Percentiles rank a stretch among this genome's conserved stretches.
Conservation (phyloP, 2,329 filamentous ascomycete genomes). For the Aciculosporium take region DNA sequence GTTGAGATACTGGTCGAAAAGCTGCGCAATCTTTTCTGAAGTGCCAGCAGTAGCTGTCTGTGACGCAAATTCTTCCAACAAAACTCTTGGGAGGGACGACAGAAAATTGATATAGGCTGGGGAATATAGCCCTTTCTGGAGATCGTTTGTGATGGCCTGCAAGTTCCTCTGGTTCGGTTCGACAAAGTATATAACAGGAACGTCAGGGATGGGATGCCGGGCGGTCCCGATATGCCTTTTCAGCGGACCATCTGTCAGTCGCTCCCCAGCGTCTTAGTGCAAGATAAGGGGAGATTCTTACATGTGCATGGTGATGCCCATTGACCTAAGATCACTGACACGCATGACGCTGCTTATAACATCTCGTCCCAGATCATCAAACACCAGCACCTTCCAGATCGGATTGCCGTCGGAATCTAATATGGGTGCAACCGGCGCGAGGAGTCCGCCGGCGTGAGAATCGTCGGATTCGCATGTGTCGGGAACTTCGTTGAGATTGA, state of each 20-base stretch:
- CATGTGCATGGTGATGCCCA: conserved; percentile 96
- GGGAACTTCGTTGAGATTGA: conserved; percentile 77
- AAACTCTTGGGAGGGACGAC: conserved; percentile 74
- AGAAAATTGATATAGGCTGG: conserved; percentile 96
- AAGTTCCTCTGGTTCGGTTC: conserved; percentile 76
- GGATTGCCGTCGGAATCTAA: conserved; percentile 78
- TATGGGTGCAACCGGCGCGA: conserved; percentile 61
- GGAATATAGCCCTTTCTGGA: conserved; percentile 76
- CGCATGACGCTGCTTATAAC: conserved; percentile 92
- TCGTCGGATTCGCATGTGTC: conserved; percentile 48
- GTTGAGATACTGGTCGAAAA: conserved; percentile 95
- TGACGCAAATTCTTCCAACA: conserved; percentile 88
- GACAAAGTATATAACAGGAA: conserved; percentile 90
- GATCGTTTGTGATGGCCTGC: conserved; percentile 67
- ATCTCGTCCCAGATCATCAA: conserved; percentile 81
- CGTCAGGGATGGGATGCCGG: conserved; percentile 85
- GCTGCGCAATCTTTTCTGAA: conserved; percentile 76
- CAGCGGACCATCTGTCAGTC: background rate
- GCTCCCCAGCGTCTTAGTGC: background rate
- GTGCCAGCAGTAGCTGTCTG: conserved; percentile 75
- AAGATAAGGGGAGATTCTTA: conserved; percentile 25
- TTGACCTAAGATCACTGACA: conserved; percentile 80
- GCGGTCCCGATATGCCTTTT: conserved; percentile 62
- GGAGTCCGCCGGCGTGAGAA: conserved; percentile 44
- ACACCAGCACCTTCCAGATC: conserved; percentile 95